Evolutionary conservation across 208 protist species (phyloP), one percentile per base, ranked within the genome.

Genomic region (Trypanosoma scelopori): DNA sequence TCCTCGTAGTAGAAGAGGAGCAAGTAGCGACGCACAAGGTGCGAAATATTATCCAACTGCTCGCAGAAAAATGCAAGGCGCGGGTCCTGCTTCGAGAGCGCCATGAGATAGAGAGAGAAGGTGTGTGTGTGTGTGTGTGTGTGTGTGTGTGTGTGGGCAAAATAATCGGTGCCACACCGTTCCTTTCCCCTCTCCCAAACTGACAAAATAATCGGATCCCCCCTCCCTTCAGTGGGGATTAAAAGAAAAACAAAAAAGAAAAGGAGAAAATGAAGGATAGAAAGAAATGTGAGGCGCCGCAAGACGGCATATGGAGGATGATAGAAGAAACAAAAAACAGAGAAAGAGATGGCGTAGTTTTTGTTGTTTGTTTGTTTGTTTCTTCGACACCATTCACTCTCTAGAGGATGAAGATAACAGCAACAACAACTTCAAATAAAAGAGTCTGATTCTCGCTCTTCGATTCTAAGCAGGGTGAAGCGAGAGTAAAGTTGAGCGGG

Each of bases 61-160:
- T 91, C 78, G 25, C 81, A 88, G 46, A 79, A 69, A 52, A 95
- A 93, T 6, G 86, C 80, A 70, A 95, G 86, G 53, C 84, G 89
- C 18, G 77, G 71, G 51, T 95, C 89, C 32, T 91, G 75, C 30
- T 71, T 88, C 4, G 86, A 91, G 5, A 78, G 74, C 5, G 82
- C 82, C 89, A 93, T 92, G 32, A 27, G 5, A 52, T 20, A 6
- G 50, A 63, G 15, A 48, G 22, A 52, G 22, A 52, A 52, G 23
- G 23, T 48, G 12, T 48, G 45, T 18, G 51, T 12, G 9, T 47
- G 32, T 37, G 9, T 11, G 32, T 37, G 9, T 11, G 9, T 37
- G 32, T 37, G 9, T 37, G 32, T 37, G 9, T 9, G 9, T 37
- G 32, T 37, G 32, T 11, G 3, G 32, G 3, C 32, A 37, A 3